A percentile compares a stretch with the other conserved stretches of the same genome.
Evolutionary conservation across 106 monocot genomes (phyloP).

Genomic region (Gastrodia elata): DNA sequence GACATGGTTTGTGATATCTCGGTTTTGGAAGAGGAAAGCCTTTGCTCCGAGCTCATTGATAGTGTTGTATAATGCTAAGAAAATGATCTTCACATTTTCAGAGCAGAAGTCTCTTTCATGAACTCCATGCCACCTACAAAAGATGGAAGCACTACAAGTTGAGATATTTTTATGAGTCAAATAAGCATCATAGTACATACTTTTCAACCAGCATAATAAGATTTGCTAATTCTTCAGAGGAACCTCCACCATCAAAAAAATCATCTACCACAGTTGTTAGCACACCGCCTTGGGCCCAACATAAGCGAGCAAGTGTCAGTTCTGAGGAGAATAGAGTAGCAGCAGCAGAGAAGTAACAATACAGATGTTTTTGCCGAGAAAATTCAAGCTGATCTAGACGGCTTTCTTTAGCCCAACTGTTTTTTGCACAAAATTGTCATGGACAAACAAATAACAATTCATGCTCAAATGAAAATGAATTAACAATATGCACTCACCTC

Average conservation of each 20-base stretch:
- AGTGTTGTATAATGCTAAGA: slow-evolving; percentile 47
- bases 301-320: slow-evolving; percentile 44
- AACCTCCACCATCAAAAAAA: slow-evolving; percentile 91
- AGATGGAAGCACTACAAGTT: neutral
- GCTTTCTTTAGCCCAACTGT: slow-evolving; percentile 75
- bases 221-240: slow-evolving; percentile 48
- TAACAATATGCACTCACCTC: slow-evolving; percentile 28
- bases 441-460: slow-evolving; percentile 2
- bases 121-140: slow-evolving; percentile 56
- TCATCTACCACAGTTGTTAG: slow-evolving; percentile 86
- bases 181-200: slow-evolving; percentile 23
- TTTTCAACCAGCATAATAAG: slow-evolving; percentile 49
- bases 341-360: slow-evolving; percentile 57
- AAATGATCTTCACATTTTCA: slow-evolving; percentile 63
- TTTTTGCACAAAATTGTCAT: slow-evolving; percentile 3
- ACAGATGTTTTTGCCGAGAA: slow-evolving; percentile 60
- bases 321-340: slow-evolving; percentile 53
- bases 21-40: slow-evolving; percentile 45
- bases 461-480: neutral
- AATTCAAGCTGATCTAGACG: slow-evolving; percentile 73
- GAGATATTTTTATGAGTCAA: slow-evolving; percentile 1
- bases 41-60: slow-evolving; percentile 60
- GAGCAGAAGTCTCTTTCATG: slow-evolving; percentile 31
- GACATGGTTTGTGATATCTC: slow-evolving; percentile 47
- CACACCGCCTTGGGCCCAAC: slow-evolving; percentile 75